Percentiles rank a stretch among this genome's conserved stretches.
phyloP scores from a whole-genome alignment of 2,329 filamentous ascomycete genomes.

The Fusarium mangiferae region DNA sequence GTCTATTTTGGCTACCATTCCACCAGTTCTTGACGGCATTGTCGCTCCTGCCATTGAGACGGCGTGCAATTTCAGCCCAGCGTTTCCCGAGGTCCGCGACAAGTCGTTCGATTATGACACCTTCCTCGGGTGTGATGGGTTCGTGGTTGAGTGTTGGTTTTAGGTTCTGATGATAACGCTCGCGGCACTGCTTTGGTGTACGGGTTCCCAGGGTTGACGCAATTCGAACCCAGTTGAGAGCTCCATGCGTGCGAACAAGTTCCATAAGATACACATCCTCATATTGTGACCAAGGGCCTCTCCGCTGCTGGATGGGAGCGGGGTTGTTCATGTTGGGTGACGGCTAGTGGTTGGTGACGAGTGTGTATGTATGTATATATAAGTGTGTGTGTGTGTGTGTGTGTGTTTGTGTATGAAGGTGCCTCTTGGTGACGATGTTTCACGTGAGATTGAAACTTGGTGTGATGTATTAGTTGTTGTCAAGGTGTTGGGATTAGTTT shows the following conservation, averaged over 20 bases:
- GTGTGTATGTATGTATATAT: neutral
- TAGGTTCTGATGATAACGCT: slow-evolving; percentile 93
- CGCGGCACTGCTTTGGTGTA: slow-evolving; percentile 93
- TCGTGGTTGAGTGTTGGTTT: slow-evolving; percentile 79
- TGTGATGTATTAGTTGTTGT: neutral
- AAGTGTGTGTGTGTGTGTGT: neutral
- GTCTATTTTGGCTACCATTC: slow-evolving; percentile 91
- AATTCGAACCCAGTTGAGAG: slow-evolving; percentile 92
- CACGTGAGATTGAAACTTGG: neutral
- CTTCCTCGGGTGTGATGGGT: slow-evolving; percentile 78
- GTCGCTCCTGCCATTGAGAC: slow-evolving; percentile 85
- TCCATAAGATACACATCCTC: slow-evolving; percentile 79
- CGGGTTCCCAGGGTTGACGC: slow-evolving; percentile 78
- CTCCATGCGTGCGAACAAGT: slow-evolving; percentile 76
- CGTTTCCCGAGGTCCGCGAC: slow-evolving; percentile 83
- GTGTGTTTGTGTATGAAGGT: neutral
- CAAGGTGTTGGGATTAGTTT: neutral
- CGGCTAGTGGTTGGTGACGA: neutral
- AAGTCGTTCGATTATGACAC: slow-evolving; percentile 77
- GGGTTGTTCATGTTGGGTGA: slow-evolving; percentile 26
- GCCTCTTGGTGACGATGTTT: neutral
- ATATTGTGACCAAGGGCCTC: slow-evolving; percentile 84
- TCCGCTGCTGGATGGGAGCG: slow-evolving; percentile 47
- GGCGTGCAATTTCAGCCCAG: slow-evolving; percentile 92
- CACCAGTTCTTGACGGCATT: slow-evolving; percentile 99